Base-by-base conservation (phyloP, 495 filamentous ascomycete species). In the Aspergillus incahuasiensis region DNA sequence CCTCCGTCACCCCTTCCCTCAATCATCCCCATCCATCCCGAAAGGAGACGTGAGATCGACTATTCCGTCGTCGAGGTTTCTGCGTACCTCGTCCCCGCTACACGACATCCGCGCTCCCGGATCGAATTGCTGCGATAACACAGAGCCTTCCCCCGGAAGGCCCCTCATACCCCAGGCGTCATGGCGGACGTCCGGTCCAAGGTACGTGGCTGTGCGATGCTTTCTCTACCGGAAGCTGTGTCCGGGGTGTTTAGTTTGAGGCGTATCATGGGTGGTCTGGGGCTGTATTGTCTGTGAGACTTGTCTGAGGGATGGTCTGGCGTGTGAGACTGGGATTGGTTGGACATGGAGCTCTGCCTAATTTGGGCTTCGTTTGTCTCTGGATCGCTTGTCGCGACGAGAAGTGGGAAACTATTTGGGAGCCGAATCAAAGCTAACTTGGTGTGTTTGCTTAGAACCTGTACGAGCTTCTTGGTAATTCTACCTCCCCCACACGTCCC, bases 391-490 rank as follows among this genome's bases (percentile, higher is more conserved):
- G 3, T 21, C 21, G 24, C 12, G 15, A 13, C 5, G 15, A 40
- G 8, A 40, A 30, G 13, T 42, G 1, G 13, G 32, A 28, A 16
- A 54, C 8, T 8, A 30, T 42, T 11, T 41, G 4, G 49, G 9
- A 25, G 39, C 12, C 7, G 13, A 21, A 2, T 6, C 49, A 44
- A 51, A 40, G 63, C 67, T 72, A 61, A 70, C 69, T 30, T 40
- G 57, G 11, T 51, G 48, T 60, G 48, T 57, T 42, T 47, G 63
- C 56, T 21, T 56, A 76, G 90, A 95, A 95, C 79, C 80, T 84
- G 58, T 95, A 84, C 81, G 89, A 89, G 81, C 81, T 90, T 77
- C 89, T 95, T 78, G 89, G 90, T 94, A 87, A 68, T 73, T 74
- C 68, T 64, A 60, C 66, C 62, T 68, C 66, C 58, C 60, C 61